phyloP scores from a whole-genome alignment of 306 rosid species.

The Vachellia collinsii region DNA sequence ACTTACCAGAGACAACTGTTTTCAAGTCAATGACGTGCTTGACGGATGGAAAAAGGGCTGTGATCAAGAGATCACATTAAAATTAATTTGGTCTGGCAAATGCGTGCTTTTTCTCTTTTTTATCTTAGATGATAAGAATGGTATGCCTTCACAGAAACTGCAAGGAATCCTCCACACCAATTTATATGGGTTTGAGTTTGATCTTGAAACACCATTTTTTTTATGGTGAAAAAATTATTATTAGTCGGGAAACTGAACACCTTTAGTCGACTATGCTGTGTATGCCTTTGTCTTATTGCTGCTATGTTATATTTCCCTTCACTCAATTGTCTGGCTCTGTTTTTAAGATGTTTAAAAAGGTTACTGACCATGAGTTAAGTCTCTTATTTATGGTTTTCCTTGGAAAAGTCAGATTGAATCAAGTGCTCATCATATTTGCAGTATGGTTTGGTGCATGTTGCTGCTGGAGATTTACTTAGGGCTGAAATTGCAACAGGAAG shows the following conservation, averaged over 20 bases:
- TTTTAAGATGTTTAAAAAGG: background rate
- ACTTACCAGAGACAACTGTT: too few species aligned
- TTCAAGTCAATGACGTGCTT: too few species aligned
- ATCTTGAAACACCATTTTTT: background rate
- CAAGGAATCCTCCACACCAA: background rate
- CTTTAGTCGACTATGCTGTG: background rate
- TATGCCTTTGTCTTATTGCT: background rate
- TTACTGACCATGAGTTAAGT: slow-evolving; percentile 23
- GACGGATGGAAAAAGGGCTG: too few species aligned
- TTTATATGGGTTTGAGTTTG: background rate
- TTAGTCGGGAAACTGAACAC: background rate
- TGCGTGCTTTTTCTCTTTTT: background rate
- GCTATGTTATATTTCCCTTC: background rate
- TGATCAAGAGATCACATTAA: too few species aligned
- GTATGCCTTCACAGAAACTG: background rate
- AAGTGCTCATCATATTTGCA: slow-evolving; percentile 57
- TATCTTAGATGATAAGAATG: background rate
- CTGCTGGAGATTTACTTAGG: slow-evolving; percentile 97
- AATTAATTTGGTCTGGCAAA: background rate
- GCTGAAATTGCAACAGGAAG: slow-evolving; percentile 82
- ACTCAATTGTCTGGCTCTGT: background rate
- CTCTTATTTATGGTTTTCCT: slow-evolving; percentile 37
- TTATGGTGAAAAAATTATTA: background rate
- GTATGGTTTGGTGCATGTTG: slow-evolving; percentile 84
- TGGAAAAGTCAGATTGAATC: slow-evolving; percentile 50